Conservation (phyloP, 1,139 yeast species). For the Geotrichum fermentans region DNA sequence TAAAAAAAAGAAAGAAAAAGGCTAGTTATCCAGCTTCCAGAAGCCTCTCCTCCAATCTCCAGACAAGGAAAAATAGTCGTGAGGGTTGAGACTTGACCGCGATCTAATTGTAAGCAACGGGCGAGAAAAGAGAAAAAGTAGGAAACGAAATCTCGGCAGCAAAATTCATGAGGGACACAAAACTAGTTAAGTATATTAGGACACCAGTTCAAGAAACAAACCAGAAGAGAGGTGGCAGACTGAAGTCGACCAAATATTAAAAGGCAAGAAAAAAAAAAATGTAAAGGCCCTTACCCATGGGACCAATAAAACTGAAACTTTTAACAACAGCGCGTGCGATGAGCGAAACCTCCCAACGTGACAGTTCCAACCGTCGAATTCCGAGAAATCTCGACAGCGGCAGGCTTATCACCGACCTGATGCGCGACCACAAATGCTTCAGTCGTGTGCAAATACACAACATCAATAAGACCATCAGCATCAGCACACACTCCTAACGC, state of each 20-base stretch:
- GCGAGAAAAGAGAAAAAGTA: not conserved
- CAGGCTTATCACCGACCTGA: conserved; percentile 14
- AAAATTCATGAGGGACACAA: conserved; percentile 1
- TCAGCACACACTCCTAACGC: conserved; percentile 21
- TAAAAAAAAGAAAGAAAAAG: not conserved
- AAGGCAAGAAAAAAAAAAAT: not conserved
- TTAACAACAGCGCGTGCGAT: not conserved
- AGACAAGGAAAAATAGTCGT: not conserved
- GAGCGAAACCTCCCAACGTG: conserved; percentile 1
- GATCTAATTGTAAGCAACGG: conserved; percentile 1
- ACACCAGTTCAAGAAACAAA: not conserved
- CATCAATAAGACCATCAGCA: conserved; percentile 11
- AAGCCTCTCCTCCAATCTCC: conserved; percentile 2
- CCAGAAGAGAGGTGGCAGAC: not conserved
- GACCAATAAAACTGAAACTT: not conserved
- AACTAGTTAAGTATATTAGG: not conserved
- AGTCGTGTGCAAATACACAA: conserved; percentile 28
- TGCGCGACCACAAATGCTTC: conserved; percentile 28
- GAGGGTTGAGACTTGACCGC: conserved; percentile 8
- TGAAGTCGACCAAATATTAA: not conserved
- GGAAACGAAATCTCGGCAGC: not conserved
- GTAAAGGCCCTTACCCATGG: not conserved
- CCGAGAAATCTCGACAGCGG: conserved; percentile 10
- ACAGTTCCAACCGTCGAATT: conserved; percentile 10
- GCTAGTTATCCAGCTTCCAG: conserved; percentile 3